Percentiles rank a stretch among this genome's conserved stretches.
Conservation (phyloP, 2,329 filamentous ascomycete genomes). For the Sclerotinia sclerotiorum region DNA sequence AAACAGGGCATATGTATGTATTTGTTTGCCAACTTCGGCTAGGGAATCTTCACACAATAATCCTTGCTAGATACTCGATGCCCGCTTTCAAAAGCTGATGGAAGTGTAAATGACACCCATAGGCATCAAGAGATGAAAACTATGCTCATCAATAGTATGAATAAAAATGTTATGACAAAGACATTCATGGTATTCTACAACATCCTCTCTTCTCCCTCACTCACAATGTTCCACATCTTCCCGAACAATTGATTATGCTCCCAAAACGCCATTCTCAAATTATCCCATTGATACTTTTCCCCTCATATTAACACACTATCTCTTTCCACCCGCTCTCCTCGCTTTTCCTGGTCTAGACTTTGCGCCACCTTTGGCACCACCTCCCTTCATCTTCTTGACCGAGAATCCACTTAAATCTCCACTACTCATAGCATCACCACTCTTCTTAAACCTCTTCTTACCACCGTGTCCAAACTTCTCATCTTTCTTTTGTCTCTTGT, state of each 20-base stretch:
- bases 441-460: slow-evolving; percentile 91
- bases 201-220: background rate
- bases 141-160: background rate
- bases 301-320: slow-evolving; percentile 28
- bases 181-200: slow-evolving; percentile 13
- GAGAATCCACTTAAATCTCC: slow-evolving; percentile 81
- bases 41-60: background rate
- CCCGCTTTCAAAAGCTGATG: background rate
- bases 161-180: background rate
- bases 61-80: background rate
- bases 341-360: slow-evolving; percentile 51
- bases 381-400: slow-evolving; percentile 78
- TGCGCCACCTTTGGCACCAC: slow-evolving; percentile 25
- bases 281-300: slow-evolving; percentile 8
- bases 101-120: background rate
- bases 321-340: slow-evolving; percentile 39
- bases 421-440: slow-evolving; percentile 80
- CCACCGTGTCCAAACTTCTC: slow-evolving; percentile 93
- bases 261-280: slow-evolving; percentile 14
- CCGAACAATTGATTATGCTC: background rate
- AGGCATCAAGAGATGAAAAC: background rate
- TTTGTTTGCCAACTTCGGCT: background rate
- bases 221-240: background rate
- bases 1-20: no score
- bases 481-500: slow-evolving; percentile 92